Conservation (phyloP, 768 basidiomycete genomes). For the Phallus indusiatus region DNA sequence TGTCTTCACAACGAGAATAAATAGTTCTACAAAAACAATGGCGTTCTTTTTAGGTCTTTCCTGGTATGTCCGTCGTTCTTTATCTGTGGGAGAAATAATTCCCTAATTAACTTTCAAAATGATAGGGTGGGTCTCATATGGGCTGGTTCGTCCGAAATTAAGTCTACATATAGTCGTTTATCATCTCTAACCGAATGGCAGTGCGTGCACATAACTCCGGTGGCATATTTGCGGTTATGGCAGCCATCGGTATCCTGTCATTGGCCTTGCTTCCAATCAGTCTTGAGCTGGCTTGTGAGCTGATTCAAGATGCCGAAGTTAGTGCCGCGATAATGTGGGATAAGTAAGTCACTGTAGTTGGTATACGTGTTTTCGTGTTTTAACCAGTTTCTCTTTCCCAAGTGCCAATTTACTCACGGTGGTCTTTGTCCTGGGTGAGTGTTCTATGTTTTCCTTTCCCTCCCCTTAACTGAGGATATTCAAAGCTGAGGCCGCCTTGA, state of each 20-base stretch:
- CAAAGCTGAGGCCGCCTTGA: conserved; percentile 57
- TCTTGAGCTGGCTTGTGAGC: conserved; percentile 69
- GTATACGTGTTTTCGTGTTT: not conserved
- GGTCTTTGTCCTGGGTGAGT: conserved; percentile 52
- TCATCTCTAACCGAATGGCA: conserved; percentile 19
- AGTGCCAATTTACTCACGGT: conserved; percentile 63
- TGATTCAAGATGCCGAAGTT: conserved; percentile 70
- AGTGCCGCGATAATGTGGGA: conserved; percentile 75
- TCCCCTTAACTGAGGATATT: not conserved
- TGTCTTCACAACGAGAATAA: conserved; percentile 58
- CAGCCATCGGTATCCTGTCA: conserved; percentile 55
- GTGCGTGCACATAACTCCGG: conserved; percentile 53
- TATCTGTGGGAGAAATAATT: not conserved
- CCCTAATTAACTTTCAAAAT: not conserved
- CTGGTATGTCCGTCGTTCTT: conserved; percentile 26
- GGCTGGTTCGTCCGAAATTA: conserved; percentile 44
- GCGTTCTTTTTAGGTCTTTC: conserved; percentile 50
- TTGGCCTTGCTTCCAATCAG: conserved; percentile 66
- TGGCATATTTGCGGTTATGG: conserved; percentile 57
- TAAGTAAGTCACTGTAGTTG: conserved; percentile 33
- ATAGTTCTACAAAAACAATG: conserved; percentile 52
- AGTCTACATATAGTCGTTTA: not conserved
- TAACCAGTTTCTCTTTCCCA: conserved; percentile 1
- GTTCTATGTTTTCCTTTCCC: not conserved
- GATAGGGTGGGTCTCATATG: conserved; percentile 59